Percentiles rank a stretch among this genome's conserved stretches.
phyloP scores from a whole-genome alignment of 305 asterid species.

The Fraxinus sp. region DNA sequence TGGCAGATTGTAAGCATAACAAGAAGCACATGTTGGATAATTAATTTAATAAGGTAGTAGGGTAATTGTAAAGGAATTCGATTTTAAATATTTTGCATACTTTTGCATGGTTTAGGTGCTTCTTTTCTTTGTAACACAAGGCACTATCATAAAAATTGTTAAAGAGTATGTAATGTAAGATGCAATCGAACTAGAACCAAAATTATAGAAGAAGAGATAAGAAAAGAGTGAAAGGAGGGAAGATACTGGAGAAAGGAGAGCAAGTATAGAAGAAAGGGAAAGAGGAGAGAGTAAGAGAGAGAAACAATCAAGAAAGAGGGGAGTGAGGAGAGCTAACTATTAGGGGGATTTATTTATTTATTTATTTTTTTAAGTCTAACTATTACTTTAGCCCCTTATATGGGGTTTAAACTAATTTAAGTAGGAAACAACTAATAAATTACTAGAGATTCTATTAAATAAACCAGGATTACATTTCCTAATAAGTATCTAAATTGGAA shows the following conservation, averaged over 20 bases:
- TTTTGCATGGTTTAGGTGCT: background rate
- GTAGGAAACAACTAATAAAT: background rate
- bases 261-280: background rate
- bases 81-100: slow-evolving; percentile 10
- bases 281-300: background rate
- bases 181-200: background rate
- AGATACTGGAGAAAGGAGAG: background rate
- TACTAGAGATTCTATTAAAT: background rate
- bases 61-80: background rate
- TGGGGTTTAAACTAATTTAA: background rate
- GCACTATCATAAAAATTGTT: background rate
- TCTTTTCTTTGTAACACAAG: slow-evolving; percentile 1
- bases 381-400: background rate
- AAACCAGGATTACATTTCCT: background rate
- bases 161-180: background rate
- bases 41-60: background rate
- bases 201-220: background rate
- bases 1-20: background rate
- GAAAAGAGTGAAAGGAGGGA: background rate
- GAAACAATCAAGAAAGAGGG: background rate
- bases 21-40: background rate
- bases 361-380: background rate
- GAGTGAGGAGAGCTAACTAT: background rate
- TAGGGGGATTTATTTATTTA: background rate
- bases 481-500: background rate